Base-by-base conservation (phyloP, 495 filamentous ascomycete species). In the Copromyces sp. region DNA sequence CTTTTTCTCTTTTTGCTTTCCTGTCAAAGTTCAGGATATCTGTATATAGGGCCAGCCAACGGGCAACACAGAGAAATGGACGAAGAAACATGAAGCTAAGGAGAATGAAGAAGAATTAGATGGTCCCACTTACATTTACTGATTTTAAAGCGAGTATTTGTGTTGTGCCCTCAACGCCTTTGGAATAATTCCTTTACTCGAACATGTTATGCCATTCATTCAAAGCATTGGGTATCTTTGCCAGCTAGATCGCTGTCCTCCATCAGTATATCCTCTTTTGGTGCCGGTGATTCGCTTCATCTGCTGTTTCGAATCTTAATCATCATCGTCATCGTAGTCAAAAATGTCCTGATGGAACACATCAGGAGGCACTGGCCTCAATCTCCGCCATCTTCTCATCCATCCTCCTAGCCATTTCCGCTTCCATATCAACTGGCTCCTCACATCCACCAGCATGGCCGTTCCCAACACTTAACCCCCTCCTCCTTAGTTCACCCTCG, bases 351-450 rank as follows among this genome's bases (percentile, higher is more conserved):
- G 29, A 5, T 2, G 29, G 29, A 16, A 32, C 53, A 65, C 53
- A 65, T 70, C 40, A 70, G 11, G 24, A 70, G 20, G 69, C 39
- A 38, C 11, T 69, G 12, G 35, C 72, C 68, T 80, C 81, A 72
- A 82, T 74, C 77, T 82, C 82, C 3, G 83, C 87, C 47, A 85
- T 84, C 70, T 82, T 83, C 78, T 87, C 84, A 82, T 88, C 86
- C 78, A 86, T 82, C 40, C 84, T 83, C 74, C 86, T 85, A 78
- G 88, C 86, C 75, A 93, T 80, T 78, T 89, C 89, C 3, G 80
- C 81, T 69, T 92, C 90, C 59, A 93, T 81, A 73, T 84, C 82
- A 16, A 75, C 86, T 35, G 85, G 84, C 29, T 85, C 82, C 16
- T 87, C 77, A 35, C 29, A 65, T 65, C 29, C 29, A n/a, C 73